Conservation (phyloP, 805 yeast species). For the baker's yeast (Saccharomyces cerevisiae) region DNA sequence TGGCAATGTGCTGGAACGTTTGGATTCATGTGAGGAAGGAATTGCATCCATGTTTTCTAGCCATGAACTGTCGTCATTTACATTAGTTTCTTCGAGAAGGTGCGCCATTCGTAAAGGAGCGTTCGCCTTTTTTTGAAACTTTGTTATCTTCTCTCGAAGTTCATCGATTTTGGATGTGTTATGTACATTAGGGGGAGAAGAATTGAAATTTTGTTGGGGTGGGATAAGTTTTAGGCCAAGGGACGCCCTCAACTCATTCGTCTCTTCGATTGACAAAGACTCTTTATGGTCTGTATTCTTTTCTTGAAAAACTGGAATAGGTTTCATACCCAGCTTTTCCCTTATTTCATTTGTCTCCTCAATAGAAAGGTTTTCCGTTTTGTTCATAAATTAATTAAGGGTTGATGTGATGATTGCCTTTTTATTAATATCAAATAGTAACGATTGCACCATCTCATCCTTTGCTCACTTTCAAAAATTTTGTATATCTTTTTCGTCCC, state of each 20-base stretch:
- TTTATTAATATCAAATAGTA: background rate
- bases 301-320: constrained; percentile 19
- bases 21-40: constrained; percentile 4
- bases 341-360: constrained; percentile 37
- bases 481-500: background rate
- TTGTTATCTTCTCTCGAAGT: background rate
- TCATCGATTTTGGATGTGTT: background rate
- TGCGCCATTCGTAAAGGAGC: background rate
- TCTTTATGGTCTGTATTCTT: background rate
- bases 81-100: background rate
- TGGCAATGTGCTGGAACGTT: background rate
- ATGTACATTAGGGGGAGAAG: background rate
- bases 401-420: background rate
- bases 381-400: constrained; percentile 7
- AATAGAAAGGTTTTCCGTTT: constrained; percentile 21
- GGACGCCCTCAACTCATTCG: constrained; percentile 34
- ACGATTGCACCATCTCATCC: background rate
- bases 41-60: constrained; percentile 7
- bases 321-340: constrained; percentile 31
- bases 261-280: constrained; percentile 35
- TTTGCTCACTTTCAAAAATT: background rate
- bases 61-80: constrained; percentile 17
- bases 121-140: background rate
- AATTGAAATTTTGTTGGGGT: background rate
- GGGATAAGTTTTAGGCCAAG: constrained; percentile 37